Evolutionary conservation across 306 rosid genomes (phyloP), one percentile per base, ranked within the genome.

Genomic region (Clitoria ternatea): DNA sequence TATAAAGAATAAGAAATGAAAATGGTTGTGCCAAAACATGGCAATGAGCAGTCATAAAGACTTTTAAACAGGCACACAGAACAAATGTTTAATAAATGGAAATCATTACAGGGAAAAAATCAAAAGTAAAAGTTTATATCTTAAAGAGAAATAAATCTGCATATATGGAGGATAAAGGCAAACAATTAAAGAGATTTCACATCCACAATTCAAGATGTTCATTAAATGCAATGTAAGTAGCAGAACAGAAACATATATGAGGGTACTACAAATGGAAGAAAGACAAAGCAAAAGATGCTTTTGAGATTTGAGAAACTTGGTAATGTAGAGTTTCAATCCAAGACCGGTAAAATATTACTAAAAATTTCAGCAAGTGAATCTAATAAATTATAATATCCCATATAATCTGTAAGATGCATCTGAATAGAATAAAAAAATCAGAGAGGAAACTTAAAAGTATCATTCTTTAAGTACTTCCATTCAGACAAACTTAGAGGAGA

Each of bases 1-100:
- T 47, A 57, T 24, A 22, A 44, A 65, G 40, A 72, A 66, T 54
- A 55, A 37, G 36, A 54, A 33, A 52, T 24, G 24, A 57, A 70
- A 70, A 52, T 49, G 43, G 10, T 54, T 4, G 48, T 57, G 45
- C 24, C 61, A 77, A 77, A 61, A 70, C 39, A 33, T 42, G 23
- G 22, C 35, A 43, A 30, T 23, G 39, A 68, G 9, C 26, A 5
- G 17, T 18, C 53, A 48, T 8, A 10, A 23, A 29, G 18, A 40
- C 36, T 27, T 60, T 76, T 29, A 32, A 76, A 24, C 49, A 45
- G 27, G 37, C 24, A 70, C 61, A 70, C 19, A 54, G 18, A 64
- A 72, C 29, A 78, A 20, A 42, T 13, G 24, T 26, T 35, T 56
- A 17, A 42, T 19, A 47, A 73, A 50, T 48, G 13, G 59, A 59